Conservation (phyloP, 345 rosid species). For the Melastoma malabathricum region DNA sequence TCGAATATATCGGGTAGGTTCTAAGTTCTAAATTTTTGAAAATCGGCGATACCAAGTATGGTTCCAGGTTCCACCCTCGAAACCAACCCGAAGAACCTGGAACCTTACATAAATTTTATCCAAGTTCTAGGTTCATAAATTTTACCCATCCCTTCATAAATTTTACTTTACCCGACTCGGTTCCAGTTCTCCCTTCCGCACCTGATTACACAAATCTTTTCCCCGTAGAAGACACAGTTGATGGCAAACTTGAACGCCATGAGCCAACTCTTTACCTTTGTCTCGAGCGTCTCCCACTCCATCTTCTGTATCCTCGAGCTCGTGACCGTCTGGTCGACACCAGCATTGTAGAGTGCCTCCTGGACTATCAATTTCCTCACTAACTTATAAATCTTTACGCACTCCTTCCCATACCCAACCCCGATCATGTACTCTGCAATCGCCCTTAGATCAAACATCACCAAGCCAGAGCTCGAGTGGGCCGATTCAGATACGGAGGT, state of each 20-base stretch:
- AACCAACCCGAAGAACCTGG: no score
- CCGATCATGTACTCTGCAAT: constrained; percentile 63
- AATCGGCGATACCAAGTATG: no score
- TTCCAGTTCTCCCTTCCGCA: constrained; percentile 1
- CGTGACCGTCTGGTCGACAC: constrained; percentile 30
- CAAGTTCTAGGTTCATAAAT: no score
- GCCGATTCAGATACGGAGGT: not conserved
- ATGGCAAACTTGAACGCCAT: constrained; percentile 33
- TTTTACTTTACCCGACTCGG: no score
- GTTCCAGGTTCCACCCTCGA: no score
- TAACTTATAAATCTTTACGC: constrained; percentile 32
- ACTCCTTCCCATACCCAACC: constrained; percentile 50
- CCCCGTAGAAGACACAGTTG: constrained; percentile 44
- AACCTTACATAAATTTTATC: no score
- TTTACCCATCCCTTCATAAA: no score
- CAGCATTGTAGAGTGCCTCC: constrained; percentile 30
- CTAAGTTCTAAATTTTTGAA: no score
- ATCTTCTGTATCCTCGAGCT: constrained; percentile 31
- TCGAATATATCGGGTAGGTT: no score
- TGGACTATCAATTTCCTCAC: constrained; percentile 44
- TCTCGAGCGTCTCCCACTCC: constrained; percentile 48
- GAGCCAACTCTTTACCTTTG: constrained; percentile 46
- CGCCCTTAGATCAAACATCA: constrained; percentile 35
- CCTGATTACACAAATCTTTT: constrained; percentile 56
- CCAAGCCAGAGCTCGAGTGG: constrained; percentile 2